phyloP scores from a whole-genome alignment of 2,329 filamentous ascomycete species.

The Lachnellula hyalina region DNA sequence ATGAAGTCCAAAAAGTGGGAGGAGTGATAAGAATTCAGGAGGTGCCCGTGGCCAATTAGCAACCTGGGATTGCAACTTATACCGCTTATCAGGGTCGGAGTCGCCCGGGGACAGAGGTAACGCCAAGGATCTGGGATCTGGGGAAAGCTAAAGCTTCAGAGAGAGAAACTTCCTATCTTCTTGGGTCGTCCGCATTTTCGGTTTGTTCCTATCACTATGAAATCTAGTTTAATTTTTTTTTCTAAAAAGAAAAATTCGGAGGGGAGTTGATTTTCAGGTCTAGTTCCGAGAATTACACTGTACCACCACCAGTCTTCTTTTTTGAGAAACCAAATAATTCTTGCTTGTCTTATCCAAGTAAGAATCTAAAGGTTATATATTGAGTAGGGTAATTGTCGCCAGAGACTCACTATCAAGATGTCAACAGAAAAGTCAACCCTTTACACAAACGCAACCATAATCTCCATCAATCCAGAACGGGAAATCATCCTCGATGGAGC shows the following conservation, averaged over 20 bases:
- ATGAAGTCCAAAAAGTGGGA: background rate
- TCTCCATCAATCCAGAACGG: conserved; percentile 43
- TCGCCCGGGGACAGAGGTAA: conserved; percentile 2
- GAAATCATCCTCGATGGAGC: conserved; percentile 44
- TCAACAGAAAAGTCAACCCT: conserved; percentile 24
- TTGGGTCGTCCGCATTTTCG: background rate
- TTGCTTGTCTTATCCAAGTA: background rate
- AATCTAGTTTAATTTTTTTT: background rate
- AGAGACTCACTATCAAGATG: conserved; percentile 1
- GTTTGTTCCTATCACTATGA: conserved; percentile 2
- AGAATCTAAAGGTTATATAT: too few relatives aligned
- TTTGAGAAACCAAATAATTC: background rate
- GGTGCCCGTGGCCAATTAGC: conserved; percentile 15
- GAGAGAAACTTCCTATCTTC: conserved; percentile 1
- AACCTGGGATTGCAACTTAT: conserved; percentile 13
- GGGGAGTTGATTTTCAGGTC: background rate
- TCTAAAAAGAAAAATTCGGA: background rate
- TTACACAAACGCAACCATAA: conserved; percentile 45
- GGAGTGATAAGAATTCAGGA: conserved; percentile 18
- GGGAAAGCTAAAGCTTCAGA: background rate
- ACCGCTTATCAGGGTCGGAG: conserved; percentile 18
- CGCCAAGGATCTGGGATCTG: background rate
- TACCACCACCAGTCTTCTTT: background rate
- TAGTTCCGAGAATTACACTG: background rate
- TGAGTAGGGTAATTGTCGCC: background rate